phyloP scores from a whole-genome alignment of 1,284 basidiomycete genomes.

The Trametes hirsuta region DNA sequence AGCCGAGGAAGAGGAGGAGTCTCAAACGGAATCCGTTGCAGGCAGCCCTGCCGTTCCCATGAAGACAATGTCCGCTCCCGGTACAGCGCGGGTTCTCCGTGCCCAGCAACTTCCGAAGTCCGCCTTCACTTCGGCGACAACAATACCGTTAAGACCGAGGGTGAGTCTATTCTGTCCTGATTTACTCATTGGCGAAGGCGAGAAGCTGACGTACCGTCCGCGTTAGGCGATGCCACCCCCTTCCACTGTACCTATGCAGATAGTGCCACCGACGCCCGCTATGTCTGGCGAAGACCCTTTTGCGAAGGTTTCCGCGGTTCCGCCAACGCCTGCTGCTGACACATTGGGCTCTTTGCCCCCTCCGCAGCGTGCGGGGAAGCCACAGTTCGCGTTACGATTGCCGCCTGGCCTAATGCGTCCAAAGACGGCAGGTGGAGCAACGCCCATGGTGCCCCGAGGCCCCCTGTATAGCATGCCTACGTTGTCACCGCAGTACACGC shows the following conservation, averaged over 20 bases:
- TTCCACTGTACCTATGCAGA: slow-evolving; percentile 7
- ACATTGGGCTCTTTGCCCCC: slow-evolving; percentile 1
- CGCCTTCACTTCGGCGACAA: slow-evolving; percentile 66
- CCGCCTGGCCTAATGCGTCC: slow-evolving; percentile 12
- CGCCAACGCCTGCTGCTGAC: slow-evolving; percentile 10
- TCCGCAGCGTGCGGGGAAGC: not conserved
- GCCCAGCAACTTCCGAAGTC: slow-evolving; percentile 64
- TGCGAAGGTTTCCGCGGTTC: not conserved
- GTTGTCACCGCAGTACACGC: slow-evolving; percentile 18
- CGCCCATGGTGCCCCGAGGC: slow-evolving; percentile 9
- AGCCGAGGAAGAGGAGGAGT: slow-evolving; percentile 56
- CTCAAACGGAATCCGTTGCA: slow-evolving; percentile 4
- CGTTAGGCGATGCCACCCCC: slow-evolving; percentile 11
- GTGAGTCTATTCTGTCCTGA: not conserved
- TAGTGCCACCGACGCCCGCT: slow-evolving; percentile 14
- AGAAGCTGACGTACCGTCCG: not conserved
- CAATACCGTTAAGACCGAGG: slow-evolving; percentile 33
- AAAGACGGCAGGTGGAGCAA: slow-evolving; percentile 2
- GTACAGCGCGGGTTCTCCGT: slow-evolving; percentile 44
- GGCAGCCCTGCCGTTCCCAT: slow-evolving; percentile 11
- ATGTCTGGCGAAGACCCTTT: slow-evolving; percentile 10
- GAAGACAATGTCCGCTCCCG: slow-evolving; percentile 24
- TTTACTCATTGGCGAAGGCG: not conserved
- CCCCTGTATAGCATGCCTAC: slow-evolving; percentile 26
- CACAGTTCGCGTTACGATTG: slow-evolving; percentile 15